These are phyloP conservation scores for Theobroma grandiflorum DNA, from an alignment of 441 rosid genomes.

Conservation along the genomic window DNA sequence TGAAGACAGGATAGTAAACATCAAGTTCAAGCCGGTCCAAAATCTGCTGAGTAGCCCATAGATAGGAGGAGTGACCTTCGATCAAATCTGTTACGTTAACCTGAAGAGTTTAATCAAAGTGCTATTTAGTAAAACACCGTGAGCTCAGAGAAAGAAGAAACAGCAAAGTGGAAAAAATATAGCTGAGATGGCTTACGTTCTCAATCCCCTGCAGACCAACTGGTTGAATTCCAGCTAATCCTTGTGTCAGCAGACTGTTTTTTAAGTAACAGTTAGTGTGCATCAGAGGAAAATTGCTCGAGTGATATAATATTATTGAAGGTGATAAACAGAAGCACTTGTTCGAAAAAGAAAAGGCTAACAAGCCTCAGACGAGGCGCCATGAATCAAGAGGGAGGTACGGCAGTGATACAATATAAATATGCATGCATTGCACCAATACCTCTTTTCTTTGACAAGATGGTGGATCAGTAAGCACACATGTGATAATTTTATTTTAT, in stretches of 20 bases:
- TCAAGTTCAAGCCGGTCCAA: slow-evolving; percentile 71
- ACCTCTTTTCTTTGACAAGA: background rate
- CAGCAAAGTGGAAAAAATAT: background rate
- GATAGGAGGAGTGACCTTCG: slow-evolving; percentile 75
- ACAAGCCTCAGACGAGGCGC: background rate
- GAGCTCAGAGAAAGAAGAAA: background rate
- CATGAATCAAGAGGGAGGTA: background rate
- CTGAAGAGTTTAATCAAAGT: slow-evolving; percentile 36
- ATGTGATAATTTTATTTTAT: too few relatives aligned
- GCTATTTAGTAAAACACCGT: background rate
- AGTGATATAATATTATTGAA: background rate
- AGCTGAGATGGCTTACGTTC: slow-evolving; percentile 55
- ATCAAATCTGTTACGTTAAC: slow-evolving; percentile 68
- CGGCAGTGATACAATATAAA: background rate
- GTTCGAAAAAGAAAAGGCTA: background rate
- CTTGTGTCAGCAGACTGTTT: slow-evolving; percentile 79
- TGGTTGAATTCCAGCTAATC: slow-evolving; percentile 94
- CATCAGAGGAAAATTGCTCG: background rate
- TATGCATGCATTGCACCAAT: background rate
- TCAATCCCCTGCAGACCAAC: slow-evolving; percentile 69
- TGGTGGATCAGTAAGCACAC: background rate
- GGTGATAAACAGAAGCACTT: background rate
- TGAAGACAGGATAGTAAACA: slow-evolving; percentile 65
- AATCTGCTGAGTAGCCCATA: slow-evolving; percentile 62
- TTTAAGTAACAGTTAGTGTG: slow-evolving; percentile 19